Conservation (phyloP, 441 rosid genomes). For the Jatropha podagrica region DNA sequence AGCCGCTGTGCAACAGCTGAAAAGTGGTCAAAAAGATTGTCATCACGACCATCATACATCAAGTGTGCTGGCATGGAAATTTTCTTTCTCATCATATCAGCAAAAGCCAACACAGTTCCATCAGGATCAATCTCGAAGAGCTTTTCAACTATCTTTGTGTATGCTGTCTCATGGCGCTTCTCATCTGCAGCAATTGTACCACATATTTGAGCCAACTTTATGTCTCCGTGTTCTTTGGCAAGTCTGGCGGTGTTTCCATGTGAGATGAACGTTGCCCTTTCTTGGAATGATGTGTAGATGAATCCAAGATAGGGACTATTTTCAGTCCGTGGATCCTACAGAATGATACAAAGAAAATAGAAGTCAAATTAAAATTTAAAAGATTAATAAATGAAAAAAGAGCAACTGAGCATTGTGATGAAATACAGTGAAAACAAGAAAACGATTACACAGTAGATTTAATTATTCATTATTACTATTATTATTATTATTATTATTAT, state of each 20-base stretch:
- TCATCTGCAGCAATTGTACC: constrained; percentile 92
- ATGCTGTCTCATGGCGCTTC: constrained; percentile 94
- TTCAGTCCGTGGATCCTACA: constrained; percentile 81
- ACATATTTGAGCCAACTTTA: constrained; percentile 81
- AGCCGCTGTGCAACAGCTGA: constrained; percentile 88
- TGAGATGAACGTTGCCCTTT: constrained; percentile 91
- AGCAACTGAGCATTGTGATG: background rate
- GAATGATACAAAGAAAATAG: constrained; percentile 7
- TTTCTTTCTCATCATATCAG: constrained; percentile 97
- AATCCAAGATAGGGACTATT: constrained; percentile 89
- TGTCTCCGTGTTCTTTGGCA: constrained; percentile 81
- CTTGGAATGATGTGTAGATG: constrained; percentile 94
- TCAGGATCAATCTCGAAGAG: constrained; percentile 87
- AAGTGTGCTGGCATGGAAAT: constrained; percentile 93
- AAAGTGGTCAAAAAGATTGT: constrained; percentile 72
- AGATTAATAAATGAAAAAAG: background rate
- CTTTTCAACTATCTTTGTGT: constrained; percentile 81
- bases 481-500: no score
- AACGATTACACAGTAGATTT: background rate
- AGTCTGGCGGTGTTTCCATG: constrained; percentile 96
- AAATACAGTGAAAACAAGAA: background rate
- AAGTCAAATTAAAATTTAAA: background rate
- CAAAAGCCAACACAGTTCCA: constrained; percentile 71
- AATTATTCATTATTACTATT: no score
- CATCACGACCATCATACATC: constrained; percentile 84